Evolutionary conservation across 306 rosid species (phyloP).

Genomic region (Vicia villosa): DNA sequence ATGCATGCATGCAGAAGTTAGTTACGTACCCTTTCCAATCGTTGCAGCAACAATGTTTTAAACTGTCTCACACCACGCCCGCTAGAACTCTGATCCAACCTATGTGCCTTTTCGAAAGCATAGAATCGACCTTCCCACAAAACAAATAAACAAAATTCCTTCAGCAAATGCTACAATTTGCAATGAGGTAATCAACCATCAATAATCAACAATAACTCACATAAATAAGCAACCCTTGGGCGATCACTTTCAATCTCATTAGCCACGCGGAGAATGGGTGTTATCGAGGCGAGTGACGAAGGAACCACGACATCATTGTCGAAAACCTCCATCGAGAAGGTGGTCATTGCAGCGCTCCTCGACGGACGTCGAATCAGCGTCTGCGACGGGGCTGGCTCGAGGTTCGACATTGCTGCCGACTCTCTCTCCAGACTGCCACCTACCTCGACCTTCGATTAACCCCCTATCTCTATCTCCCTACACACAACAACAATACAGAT

Average conservation of each 20-base stretch:
- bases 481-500: background rate
- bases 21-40: conserved; percentile 75
- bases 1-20: background rate
- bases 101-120: conserved; percentile 95
- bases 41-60: conserved; percentile 76
- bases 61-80: conserved; percentile 99
- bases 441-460: background rate
- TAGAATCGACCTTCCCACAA: conserved; percentile 76
- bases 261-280: conserved; percentile 93
- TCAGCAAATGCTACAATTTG: no score
- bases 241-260: conserved; percentile 83
- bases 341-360: conserved; percentile 79
- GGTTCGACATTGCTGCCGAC: conserved; percentile 56
- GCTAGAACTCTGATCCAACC: conserved; percentile 86
- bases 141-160: background rate
- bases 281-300: conserved; percentile 78
- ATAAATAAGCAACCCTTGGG: conserved; percentile 89
- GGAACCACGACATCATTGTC: conserved; percentile 95
- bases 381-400: conserved; percentile 47
- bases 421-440: conserved; percentile 18
- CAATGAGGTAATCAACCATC: no score
- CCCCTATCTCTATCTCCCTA: background rate
- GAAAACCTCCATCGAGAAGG: conserved; percentile 87
- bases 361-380: conserved; percentile 77
- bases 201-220: conserved; percentile 36